Evolutionary conservation across 2,329 filamentous ascomycete species (phyloP), one percentile per base, ranked within the genome.

Genomic region (Penicillium brevicompactum): DNA sequence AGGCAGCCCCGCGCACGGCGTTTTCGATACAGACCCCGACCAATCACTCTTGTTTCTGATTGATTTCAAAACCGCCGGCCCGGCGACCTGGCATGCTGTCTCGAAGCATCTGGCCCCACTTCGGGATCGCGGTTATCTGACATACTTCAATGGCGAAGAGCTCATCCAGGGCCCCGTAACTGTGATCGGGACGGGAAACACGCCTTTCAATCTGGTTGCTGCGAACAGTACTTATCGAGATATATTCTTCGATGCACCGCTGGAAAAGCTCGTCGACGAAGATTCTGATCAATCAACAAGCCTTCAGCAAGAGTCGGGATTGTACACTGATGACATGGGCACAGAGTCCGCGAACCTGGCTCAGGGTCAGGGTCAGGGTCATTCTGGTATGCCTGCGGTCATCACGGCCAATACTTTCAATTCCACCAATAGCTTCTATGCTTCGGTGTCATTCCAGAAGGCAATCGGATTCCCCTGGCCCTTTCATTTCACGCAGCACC

Each of bases 221-320:
- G 72, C 76, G 21, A 81, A 81, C 63, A 58, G 71, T 6, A 78
- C 76, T 1, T 78, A 82, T 63, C 76, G 80, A 24, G 80, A 84
- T 60, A 78, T 84, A 55, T 84, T 84, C 72, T 83, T 82, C 67
- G 81, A 84, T 60, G 81, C 81, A 0, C 81, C 81, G 1, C 72
- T 83, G 7, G 73, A 74, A 49, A 64, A 74, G 43, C 58, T 78
- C 37, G 61, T 68, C n/a, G 68, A 67, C 8, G 51, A 62, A 13
- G 45, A 51, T 24, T 22, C 46, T 37, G 47, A 32, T 6, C 31
- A 37, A 8, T 5, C 21, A n/a, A n/a, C 21, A 34, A 16, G 27
- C 7, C 14, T 27, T 16, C 2, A 45, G 16, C 40, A 18, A 45
- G 5, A 52, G 1, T 1, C 16, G 46, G 24, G 18, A 5, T 11